A percentile compares a stretch with the other conserved stretches of the same genome.
Conservation (phyloP, 495 filamentous ascomycete genomes). For the Neurospora sp. region DNA sequence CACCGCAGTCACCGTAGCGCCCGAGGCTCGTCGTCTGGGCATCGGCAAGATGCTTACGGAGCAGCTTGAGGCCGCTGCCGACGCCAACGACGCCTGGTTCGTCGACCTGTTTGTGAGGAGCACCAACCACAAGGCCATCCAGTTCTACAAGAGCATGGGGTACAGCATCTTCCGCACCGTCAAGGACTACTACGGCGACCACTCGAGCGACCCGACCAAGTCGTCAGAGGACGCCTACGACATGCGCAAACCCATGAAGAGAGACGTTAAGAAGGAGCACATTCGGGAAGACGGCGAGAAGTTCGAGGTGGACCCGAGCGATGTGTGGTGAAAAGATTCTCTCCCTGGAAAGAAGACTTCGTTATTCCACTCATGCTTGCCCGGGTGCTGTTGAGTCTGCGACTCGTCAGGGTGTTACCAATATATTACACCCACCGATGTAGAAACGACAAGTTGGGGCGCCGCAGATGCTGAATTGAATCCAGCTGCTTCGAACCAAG, state of each 20-base stretch:
- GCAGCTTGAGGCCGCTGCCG: conserved; percentile 69
- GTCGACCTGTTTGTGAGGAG: conserved; percentile 88
- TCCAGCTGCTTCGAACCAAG: neutral
- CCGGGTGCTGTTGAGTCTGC: neutral
- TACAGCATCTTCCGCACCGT: conserved; percentile 81
- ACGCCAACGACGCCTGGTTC: conserved; percentile 81
- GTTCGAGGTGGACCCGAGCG: conserved; percentile 66
- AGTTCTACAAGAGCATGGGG: conserved; percentile 84
- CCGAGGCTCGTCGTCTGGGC: conserved; percentile 72
- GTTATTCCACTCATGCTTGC: neutral
- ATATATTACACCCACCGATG: neutral
- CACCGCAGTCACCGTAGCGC: conserved; percentile 88
- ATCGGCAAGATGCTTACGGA: conserved; percentile 71
- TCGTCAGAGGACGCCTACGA: conserved; percentile 79
- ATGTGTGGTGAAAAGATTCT: conserved; percentile 57
- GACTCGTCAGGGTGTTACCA: neutral
- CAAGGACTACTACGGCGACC: conserved; percentile 69
- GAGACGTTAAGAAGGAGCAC: conserved; percentile 69
- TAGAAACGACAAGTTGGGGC: neutral
- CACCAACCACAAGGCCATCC: conserved; percentile 76
- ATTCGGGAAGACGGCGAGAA: conserved; percentile 75
- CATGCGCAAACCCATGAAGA: conserved; percentile 85
- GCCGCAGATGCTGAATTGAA: neutral
- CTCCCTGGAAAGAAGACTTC: neutral
- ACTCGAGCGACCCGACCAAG: conserved; percentile 58